phyloP scores from a whole-genome alignment of 2,329 filamentous ascomycete species.

The Peltaster fructicola region DNA sequence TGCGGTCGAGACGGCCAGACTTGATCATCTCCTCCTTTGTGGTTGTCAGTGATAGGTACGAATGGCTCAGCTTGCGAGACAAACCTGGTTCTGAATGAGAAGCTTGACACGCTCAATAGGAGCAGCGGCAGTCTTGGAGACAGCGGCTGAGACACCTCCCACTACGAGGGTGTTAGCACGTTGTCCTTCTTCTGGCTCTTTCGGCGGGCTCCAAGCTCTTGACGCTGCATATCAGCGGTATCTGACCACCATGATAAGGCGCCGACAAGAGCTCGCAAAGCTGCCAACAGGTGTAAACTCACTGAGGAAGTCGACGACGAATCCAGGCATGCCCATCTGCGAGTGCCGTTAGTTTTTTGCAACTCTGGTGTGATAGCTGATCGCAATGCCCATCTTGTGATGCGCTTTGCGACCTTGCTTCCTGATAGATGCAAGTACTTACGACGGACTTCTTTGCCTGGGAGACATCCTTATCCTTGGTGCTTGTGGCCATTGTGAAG shows the following conservation, averaged over 20 bases:
- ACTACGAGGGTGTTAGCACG: conserved; percentile 44
- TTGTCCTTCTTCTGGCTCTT: conserved; percentile 5
- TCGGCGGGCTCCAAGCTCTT: conserved; percentile 13
- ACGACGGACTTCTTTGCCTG: conserved; percentile 5
- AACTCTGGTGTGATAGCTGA: neutral
- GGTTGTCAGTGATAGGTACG: conserved; percentile 3
- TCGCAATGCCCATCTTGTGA: neutral
- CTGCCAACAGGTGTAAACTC: conserved; percentile 34
- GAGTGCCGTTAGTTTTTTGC: neutral
- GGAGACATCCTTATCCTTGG: too few relatives aligned
- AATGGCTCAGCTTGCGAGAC: conserved; percentile 21
- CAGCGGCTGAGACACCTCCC: conserved; percentile 99
- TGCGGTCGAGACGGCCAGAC: conserved; percentile 91
- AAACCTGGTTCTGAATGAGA: conserved; percentile 99
- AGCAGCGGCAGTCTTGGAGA: conserved; percentile 99
- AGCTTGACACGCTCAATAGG: conserved; percentile 99
- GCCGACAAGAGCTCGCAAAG: neutral
- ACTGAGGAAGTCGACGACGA: conserved; percentile 98
- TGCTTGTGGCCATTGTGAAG: too few relatives aligned
- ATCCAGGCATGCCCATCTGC: conserved; percentile 38
- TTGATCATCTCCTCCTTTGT: conserved; percentile 98
- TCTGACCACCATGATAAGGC: conserved; percentile 1
- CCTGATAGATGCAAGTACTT: neutral
- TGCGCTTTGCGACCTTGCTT: neutral
- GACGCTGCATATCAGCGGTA: conserved; percentile 8